Conservation (phyloP, 768 basidiomycete species). For the Sarcomyxa edulis region DNA sequence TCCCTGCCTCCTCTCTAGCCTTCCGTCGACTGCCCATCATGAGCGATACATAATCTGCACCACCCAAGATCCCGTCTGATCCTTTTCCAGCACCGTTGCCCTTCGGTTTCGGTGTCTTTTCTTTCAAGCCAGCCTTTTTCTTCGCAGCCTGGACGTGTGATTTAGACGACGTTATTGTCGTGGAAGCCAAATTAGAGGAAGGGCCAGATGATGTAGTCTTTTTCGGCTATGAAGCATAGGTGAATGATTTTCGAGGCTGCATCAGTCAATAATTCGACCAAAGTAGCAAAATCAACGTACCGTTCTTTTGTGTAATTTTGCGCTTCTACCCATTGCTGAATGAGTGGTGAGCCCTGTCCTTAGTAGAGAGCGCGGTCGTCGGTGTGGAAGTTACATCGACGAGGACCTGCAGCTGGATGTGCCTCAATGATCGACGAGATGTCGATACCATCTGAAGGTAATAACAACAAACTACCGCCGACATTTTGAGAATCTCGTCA, state of each 20-base stretch:
- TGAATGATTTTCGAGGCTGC: too few species aligned
- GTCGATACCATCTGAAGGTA: too few species aligned
- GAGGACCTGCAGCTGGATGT: too few species aligned
- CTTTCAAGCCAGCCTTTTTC: conserved; percentile 47
- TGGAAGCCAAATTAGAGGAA: conserved; percentile 13
- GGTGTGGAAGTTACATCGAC: too few species aligned
- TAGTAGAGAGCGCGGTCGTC: too few species aligned
- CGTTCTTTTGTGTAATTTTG: conserved; percentile 59
- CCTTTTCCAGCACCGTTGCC: conserved; percentile 12
- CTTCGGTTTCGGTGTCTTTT: conserved; percentile 23
- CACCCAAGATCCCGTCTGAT: conserved; percentile 51
- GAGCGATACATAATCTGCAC: conserved; percentile 71
- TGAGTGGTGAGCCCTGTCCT: background rate
- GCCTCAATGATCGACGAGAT: too few species aligned
- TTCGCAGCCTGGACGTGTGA: conserved; percentile 36
- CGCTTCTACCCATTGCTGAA: conserved; percentile 55
- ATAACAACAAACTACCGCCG: too few species aligned
- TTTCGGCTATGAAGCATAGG: too few species aligned
- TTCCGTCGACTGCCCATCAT: conserved; percentile 68
- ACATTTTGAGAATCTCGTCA: too few species aligned
- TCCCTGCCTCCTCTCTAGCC: conserved; percentile 61
- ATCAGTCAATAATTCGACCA: too few species aligned
- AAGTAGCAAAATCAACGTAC: too few species aligned
- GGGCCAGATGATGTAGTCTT: conserved; percentile 31
- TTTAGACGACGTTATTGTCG: conserved; percentile 19